Evolutionary conservation across 352 stramenopile genomes (phyloP).

Genomic region (Pythium rhizo-oryzae): DNA sequence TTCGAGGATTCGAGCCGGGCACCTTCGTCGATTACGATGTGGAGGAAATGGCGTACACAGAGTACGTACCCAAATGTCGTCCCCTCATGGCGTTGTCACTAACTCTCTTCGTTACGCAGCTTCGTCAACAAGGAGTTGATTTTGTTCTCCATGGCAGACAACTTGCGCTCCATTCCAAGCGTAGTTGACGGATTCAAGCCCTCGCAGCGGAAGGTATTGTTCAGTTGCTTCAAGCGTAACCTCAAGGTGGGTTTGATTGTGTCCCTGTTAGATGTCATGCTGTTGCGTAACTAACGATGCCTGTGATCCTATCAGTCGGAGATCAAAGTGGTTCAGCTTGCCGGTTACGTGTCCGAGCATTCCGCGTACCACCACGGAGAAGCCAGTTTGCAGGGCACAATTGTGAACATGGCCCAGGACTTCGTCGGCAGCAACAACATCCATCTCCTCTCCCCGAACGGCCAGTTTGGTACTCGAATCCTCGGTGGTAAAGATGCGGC

Average conservation of each 20-base stretch:
- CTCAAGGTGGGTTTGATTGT: constrained; percentile 70
- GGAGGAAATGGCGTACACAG: constrained; percentile 92
- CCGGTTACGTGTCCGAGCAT: constrained; percentile 98
- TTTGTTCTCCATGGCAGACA: constrained; percentile 98
- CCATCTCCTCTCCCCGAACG: constrained; percentile 94
- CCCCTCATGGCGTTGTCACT: background rate
- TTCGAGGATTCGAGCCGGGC: constrained; percentile 84
- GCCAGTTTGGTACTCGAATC: constrained; percentile 98
- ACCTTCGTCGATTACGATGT: constrained; percentile 93
- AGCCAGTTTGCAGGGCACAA: constrained; percentile 93
- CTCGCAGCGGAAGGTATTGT: constrained; percentile 98
- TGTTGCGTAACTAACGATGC: background rate
- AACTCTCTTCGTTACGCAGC: constrained; percentile 33
- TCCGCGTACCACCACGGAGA: constrained; percentile 99
- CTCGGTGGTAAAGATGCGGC: constrained; percentile 97
- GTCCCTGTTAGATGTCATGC: background rate
- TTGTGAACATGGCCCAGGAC: constrained; percentile 98
- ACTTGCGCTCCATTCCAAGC: constrained; percentile 95
- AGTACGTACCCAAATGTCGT: constrained; percentile 54
- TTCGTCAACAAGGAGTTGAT: constrained; percentile 99
- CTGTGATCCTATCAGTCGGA: constrained; percentile 28
- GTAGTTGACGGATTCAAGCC: constrained; percentile 98
- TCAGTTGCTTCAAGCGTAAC: constrained; percentile 98
- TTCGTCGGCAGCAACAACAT: constrained; percentile 99
- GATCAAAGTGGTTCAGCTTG: constrained; percentile 94